Conservation (phyloP, 495 filamentous ascomycete genomes). For the Hypomontagnella submonticulosa region DNA sequence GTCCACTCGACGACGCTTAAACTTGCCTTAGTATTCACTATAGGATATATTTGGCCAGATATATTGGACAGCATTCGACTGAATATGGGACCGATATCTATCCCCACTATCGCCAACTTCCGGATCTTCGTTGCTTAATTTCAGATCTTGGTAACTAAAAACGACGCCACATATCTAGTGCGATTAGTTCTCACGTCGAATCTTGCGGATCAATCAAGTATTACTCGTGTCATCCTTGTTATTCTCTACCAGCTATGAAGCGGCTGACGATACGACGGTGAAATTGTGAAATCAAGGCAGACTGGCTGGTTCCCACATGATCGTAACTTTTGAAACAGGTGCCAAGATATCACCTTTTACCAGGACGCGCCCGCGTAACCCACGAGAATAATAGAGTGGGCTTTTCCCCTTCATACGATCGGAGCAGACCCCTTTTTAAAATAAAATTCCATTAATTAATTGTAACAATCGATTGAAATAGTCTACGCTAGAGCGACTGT, state of each 20-base stretch:
- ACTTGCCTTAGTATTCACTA: too few relatives aligned
- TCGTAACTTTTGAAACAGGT: constrained; percentile 28
- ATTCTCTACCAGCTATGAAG: constrained; percentile 10
- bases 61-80: too few relatives aligned
- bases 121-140: constrained; percentile 27
- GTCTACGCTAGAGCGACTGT: background rate
- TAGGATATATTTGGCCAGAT: too few relatives aligned
- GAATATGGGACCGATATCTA: too few relatives aligned
- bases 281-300: constrained; percentile 16
- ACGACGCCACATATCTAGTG: background rate
- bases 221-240: constrained; percentile 26
- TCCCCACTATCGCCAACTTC: constrained; percentile 24
- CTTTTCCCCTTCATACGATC: background rate
- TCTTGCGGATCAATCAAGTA: constrained; percentile 17
- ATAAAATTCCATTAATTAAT: background rate
- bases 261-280: constrained; percentile 33
- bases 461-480: constrained; percentile 4
- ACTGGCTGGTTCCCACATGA: constrained; percentile 30
- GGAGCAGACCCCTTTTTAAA: background rate
- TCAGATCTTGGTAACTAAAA: constrained; percentile 24
- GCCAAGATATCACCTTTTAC: constrained; percentile 32
- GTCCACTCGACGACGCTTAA: too few relatives aligned
- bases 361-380: constrained; percentile 32
- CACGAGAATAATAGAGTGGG: constrained; percentile 21
- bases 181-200: constrained; percentile 13